Percentiles rank a stretch among this genome's conserved stretches.
These are phyloP conservation scores for Straminergon stramineum DNA, from an alignment of 225 moss, liverwort and hornwort species.

Conservation along the genomic window DNA sequence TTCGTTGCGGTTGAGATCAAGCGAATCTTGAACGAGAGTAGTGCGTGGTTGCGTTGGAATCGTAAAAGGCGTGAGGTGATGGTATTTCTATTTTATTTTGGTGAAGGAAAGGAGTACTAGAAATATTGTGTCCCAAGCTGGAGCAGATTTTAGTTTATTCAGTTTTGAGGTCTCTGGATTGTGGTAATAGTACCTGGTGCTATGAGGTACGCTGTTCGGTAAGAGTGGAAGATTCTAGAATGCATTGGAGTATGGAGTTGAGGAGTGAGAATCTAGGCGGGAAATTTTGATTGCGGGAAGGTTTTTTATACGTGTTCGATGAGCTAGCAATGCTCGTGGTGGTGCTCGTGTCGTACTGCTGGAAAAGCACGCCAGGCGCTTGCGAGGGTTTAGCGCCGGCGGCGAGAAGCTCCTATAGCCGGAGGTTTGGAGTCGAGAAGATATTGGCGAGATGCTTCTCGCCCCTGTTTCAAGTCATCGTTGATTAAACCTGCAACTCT, in stretches of 20 bases:
- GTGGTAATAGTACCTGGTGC: background rate
- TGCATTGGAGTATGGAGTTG: background rate
- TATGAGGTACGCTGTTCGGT: background rate
- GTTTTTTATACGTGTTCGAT: background rate
- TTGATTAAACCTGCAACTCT: background rate
- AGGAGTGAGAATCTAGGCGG: background rate
- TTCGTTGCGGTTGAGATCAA: background rate
- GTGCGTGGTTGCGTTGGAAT: background rate
- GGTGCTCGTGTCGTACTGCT: background rate
- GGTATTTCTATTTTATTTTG: background rate
- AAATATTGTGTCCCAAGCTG: background rate
- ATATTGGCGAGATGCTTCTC: background rate
- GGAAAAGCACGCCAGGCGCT: background rate
- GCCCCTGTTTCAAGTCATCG: background rate
- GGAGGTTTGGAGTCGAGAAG: background rate
- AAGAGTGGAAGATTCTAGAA: background rate
- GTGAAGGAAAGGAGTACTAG: background rate
- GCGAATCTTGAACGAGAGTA: background rate
- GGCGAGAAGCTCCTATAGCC: background rate
- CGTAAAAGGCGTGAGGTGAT: background rate
- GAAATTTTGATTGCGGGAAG: background rate
- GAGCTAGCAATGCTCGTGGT: constrained; percentile 15
- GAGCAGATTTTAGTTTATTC: background rate
- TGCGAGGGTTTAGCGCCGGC: background rate
- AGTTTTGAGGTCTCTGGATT: background rate